These are phyloP conservation scores for Suhomyces panamericanus DNA, from an alignment of 1,139 yeast genomes.

Conservation along the genomic window DNA sequence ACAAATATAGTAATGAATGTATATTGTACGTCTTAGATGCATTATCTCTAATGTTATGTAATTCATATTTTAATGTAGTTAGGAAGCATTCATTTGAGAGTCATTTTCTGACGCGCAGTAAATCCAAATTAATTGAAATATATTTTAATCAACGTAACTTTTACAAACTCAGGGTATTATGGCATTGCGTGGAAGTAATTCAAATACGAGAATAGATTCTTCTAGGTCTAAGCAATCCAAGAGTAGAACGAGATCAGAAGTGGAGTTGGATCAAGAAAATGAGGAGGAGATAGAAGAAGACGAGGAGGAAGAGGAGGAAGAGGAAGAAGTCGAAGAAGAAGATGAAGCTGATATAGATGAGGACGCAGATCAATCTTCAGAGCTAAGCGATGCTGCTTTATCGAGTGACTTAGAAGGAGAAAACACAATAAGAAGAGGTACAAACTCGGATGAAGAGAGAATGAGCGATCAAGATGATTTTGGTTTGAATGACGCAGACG, in stretches of 20 bases:
- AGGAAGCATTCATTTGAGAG: too few species aligned
- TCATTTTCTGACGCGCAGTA: too few species aligned
- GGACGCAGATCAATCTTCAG: conserved; percentile 15
- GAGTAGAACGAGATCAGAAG: conserved; percentile 10
- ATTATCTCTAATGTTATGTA: too few species aligned
- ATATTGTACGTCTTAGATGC: too few species aligned
- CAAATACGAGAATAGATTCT: neutral
- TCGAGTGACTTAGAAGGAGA: conserved; percentile 27
- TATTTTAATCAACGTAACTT: too few species aligned
- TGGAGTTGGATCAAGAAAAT: conserved; percentile 11
- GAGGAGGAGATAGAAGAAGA: conserved; percentile 14
- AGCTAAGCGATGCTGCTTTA: conserved; percentile 22
- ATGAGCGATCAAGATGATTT: conserved; percentile 36
- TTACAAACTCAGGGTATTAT: neutral
- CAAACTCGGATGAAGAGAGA: conserved; percentile 23
- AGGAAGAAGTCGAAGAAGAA: conserved; percentile 23
- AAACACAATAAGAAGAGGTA: conserved; percentile 9
- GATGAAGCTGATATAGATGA: conserved; percentile 13
- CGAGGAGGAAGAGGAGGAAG: conserved; percentile 19
- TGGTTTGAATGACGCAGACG: conserved; percentile 42
- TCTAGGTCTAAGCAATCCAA: neutral
- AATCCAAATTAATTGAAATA: too few species aligned
- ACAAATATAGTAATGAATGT: conserved; percentile 20
- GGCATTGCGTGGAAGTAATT: neutral
- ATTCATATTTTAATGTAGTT: too few species aligned